Evolutionary conservation across 306 rosid genomes (phyloP).

Genomic region (Pyrus pyrifolia): DNA sequence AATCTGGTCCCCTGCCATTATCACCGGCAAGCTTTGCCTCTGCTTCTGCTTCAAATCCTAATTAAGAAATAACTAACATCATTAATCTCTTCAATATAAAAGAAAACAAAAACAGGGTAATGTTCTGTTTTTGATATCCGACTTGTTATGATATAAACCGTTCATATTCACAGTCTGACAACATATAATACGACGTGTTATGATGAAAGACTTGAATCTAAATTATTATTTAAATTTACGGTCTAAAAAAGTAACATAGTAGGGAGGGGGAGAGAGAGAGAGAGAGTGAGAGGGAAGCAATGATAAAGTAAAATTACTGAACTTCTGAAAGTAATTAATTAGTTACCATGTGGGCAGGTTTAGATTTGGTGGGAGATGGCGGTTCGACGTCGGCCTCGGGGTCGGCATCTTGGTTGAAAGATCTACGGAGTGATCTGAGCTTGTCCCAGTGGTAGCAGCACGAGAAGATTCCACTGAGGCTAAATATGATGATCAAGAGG

Average conservation of each 20-base stretch:
- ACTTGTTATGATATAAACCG: not conserved
- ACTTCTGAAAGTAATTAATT: not conserved
- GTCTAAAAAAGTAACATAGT: not conserved
- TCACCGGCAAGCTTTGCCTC: conserved; percentile 60
- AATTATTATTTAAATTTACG: not conserved
- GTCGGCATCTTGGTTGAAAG: conserved; percentile 24
- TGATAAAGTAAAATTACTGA: not conserved
- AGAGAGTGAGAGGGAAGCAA: not conserved
- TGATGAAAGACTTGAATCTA: not conserved
- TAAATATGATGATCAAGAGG: conserved; percentile 72
- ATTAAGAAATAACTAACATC: not conserved
- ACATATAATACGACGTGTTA: not conserved
- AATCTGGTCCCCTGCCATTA: conserved; percentile 81
- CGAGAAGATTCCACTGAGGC: conserved; percentile 90
- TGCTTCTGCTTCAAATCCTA: conserved; percentile 38
- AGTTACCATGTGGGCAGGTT: conserved; percentile 30
- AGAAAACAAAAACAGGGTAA: not conserved
- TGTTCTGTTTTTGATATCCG: not conserved
- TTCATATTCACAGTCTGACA: not conserved
- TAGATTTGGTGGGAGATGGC: conserved; percentile 36
- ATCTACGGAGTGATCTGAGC: conserved; percentile 60
- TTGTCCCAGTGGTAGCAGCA: conserved; percentile 99
- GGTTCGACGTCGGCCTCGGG: conserved; percentile 25
- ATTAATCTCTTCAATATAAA: not conserved
- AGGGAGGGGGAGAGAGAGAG: not conserved